phyloP scores from a whole-genome alignment of 2,329 filamentous ascomycete species.

The Calonectria multiphialidica region DNA sequence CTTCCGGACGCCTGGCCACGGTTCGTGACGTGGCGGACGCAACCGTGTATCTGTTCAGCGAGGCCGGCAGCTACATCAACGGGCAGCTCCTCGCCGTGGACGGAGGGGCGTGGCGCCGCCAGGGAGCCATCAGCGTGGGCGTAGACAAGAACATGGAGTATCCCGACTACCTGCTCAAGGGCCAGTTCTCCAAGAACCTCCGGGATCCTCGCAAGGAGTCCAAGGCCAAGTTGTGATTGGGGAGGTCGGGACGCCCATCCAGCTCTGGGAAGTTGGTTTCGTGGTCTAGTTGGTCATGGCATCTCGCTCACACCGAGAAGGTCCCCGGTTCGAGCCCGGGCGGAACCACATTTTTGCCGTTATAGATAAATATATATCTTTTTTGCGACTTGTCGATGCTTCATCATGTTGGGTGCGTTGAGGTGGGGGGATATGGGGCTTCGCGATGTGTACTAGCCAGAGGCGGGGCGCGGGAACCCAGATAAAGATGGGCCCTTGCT shows the following conservation, averaged over 20 bases:
- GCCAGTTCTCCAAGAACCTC: slow-evolving; percentile 49
- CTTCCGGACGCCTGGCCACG: slow-evolving; percentile 80
- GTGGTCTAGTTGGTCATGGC: slow-evolving; percentile 26
- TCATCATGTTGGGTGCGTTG: background rate
- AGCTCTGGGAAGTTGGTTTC: slow-evolving; percentile 5
- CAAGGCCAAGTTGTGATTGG: slow-evolving; percentile 55
- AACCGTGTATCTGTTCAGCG: slow-evolving; percentile 89
- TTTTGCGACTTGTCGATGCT: background rate
- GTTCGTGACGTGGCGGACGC: slow-evolving; percentile 93
- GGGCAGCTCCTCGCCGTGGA: slow-evolving; percentile 85
- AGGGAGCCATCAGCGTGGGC: slow-evolving; percentile 60
- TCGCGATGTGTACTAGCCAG: background rate
- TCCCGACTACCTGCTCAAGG: slow-evolving; percentile 60
- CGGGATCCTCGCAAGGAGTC: slow-evolving; percentile 49
- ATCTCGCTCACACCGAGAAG: slow-evolving; percentile 29
- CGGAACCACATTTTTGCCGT: slow-evolving; percentile 17
- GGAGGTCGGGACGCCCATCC: background rate
- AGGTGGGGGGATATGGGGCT: background rate
- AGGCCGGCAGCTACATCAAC: slow-evolving; percentile 88
- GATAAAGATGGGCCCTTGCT: slow-evolving; percentile 1
- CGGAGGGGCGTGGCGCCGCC: slow-evolving; percentile 68
- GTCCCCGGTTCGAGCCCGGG: slow-evolving; percentile 29
- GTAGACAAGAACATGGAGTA: slow-evolving; percentile 63
- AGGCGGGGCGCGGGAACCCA: background rate
- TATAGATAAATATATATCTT: background rate